Percentiles rank a stretch among this genome's conserved stretches.
Conservation (phyloP, 192 early-diverging fungal genomes). For the Coemansia sp. region DNA sequence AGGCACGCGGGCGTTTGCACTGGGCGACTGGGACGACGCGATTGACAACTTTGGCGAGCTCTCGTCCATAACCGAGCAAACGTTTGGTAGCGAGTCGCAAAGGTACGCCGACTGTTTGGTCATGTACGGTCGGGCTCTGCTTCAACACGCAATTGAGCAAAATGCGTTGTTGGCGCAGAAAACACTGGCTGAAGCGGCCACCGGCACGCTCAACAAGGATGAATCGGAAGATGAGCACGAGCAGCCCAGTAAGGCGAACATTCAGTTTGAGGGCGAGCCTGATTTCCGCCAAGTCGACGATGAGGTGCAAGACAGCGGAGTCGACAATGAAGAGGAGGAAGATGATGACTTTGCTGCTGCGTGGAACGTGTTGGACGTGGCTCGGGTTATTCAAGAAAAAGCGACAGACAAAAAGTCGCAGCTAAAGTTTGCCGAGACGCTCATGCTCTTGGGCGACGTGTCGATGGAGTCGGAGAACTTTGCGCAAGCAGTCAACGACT, state of each 20-base stretch:
- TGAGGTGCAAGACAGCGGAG: conserved; percentile 14
- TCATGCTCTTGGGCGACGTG: conserved; percentile 76
- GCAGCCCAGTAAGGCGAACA: conserved; percentile 48
- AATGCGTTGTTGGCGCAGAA: conserved; percentile 70
- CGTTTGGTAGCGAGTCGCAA: conserved; percentile 61
- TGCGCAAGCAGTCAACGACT: conserved; percentile 52
- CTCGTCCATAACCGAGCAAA: conserved; percentile 62
- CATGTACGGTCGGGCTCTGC: conserved; percentile 70
- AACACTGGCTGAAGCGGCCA: conserved; percentile 53
- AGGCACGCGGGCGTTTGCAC: conserved; percentile 66
- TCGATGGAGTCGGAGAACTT: conserved; percentile 79
- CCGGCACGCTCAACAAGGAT: conserved; percentile 28
- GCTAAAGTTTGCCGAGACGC: conserved; percentile 65
- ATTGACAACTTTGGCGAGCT: conserved; percentile 69
- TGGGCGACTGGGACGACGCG: conserved; percentile 64
- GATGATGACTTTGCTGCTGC: conserved; percentile 71
- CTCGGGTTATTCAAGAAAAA: conserved; percentile 77
- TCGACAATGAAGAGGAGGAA: conserved; percentile 43
- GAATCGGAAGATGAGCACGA: conserved; percentile 17
- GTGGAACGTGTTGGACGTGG: conserved; percentile 81
- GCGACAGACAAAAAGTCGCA: conserved; percentile 56
- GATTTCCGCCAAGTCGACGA: conserved; percentile 52
- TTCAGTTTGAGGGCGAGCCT: conserved; percentile 69
- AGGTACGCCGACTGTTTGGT: conserved; percentile 72
- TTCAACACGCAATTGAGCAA: conserved; percentile 73